A percentile compares a stretch with the other conserved stretches of the same genome.
Conservation (phyloP, 2,329 filamentous ascomycete species). For the Penicillium italicum region DNA sequence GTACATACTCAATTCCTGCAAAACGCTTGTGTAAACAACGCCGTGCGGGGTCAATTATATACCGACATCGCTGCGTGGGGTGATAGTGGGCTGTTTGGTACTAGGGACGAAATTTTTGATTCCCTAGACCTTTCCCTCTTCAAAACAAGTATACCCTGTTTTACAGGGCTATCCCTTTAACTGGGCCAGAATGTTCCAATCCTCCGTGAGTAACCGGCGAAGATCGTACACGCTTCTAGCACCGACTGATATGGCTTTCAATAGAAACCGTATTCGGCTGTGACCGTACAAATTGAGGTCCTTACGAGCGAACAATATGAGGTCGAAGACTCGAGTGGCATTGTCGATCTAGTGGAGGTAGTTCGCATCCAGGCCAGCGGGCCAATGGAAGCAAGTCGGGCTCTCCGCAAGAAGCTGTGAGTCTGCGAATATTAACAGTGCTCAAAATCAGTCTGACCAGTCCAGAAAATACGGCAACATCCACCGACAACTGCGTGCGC, state of each 20-base stretch:
- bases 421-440: conserved; percentile 23
- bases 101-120: not conserved
- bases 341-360: conserved; percentile 91
- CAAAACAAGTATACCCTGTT: not conserved
- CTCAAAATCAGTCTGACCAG: conserved; percentile 8
- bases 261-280: conserved; percentile 84
- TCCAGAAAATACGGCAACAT: conserved; percentile 82
- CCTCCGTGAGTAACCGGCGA: conserved; percentile 25
- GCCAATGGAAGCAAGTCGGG: conserved; percentile 82
- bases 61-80: conserved; percentile 11
- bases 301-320: conserved; percentile 86
- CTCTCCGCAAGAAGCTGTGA: conserved; percentile 89
- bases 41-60: conserved; percentile 18
- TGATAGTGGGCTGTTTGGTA: conserved; percentile 1
- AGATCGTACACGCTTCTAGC: not conserved
- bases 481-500: conserved; percentile 85
- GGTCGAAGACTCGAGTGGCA: conserved; percentile 85
- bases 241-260: conserved; percentile 7
- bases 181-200: conserved; percentile 35
- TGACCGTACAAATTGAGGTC: conserved; percentile 87
- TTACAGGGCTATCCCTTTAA: not conserved
- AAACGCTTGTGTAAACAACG: not conserved
- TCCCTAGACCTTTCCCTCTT: not conserved
- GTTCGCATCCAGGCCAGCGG: conserved; percentile 85
- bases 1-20: not conserved